phyloP scores from a whole-genome alignment of 2,329 filamentous ascomycete genomes.

The Rutstroemia sp. region DNA sequence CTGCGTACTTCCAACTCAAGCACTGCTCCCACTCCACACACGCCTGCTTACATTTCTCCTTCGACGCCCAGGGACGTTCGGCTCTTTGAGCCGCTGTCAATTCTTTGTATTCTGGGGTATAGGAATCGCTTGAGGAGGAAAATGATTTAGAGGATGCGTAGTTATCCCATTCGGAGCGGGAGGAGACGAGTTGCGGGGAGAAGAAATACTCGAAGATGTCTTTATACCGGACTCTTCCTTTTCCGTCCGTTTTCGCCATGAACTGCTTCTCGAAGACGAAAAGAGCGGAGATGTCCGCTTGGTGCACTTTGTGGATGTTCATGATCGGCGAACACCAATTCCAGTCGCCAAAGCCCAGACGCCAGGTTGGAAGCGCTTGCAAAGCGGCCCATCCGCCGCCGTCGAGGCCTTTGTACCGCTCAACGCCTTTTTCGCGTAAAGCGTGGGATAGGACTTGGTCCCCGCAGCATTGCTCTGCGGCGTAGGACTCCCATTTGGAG shows the following conservation, averaged over 20 bases:
- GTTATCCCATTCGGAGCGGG: conserved; percentile 13
- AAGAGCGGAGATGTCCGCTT: conserved; percentile 11
- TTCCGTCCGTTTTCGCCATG: conserved; percentile 3
- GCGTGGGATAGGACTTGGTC: conserved; percentile 13
- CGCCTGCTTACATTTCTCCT: conserved; percentile 10
- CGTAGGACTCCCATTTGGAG: conserved; percentile 5
- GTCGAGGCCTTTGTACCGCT: conserved; percentile 7
- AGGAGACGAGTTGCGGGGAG: background rate
- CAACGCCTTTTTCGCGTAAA: conserved; percentile 5
- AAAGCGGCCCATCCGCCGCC: conserved; percentile 11
- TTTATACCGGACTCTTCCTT: conserved; percentile 8
- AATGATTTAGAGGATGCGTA: conserved; percentile 11
- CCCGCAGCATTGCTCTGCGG: conserved; percentile 10
- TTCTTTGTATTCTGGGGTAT: background rate
- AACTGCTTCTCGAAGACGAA: conserved; percentile 12
- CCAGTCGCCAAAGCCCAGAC: conserved; percentile 11
- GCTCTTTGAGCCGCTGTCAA: background rate
- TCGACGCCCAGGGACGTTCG: conserved; percentile 11
- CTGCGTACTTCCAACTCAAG: conserved; percentile 14
- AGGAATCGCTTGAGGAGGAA: background rate
- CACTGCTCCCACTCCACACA: conserved; percentile 13
- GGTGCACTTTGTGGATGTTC: conserved; percentile 15
- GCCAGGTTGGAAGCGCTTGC: conserved; percentile 8
- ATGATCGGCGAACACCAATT: conserved; percentile 12
- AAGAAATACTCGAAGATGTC: conserved; percentile 11